Conservation (phyloP, 768 basidiomycete species). For the Lentinus tigrinus region DNA sequence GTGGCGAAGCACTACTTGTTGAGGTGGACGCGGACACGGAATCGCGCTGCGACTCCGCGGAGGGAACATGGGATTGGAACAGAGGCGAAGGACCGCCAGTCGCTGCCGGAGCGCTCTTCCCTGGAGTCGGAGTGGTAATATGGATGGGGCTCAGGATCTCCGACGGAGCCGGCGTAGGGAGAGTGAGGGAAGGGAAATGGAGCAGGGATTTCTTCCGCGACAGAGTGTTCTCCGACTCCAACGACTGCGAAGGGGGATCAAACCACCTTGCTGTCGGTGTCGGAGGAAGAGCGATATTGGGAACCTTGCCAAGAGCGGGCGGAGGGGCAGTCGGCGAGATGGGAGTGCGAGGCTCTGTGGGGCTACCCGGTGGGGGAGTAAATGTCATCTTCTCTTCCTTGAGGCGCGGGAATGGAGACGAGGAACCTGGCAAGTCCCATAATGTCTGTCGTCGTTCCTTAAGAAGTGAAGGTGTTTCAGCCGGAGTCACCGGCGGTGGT, state of each 20-base stretch:
- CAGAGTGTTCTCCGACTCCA: neutral
- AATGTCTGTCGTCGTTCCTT: slow-evolving; percentile 24
- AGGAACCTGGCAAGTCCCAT: slow-evolving; percentile 24
- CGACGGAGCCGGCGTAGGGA: neutral
- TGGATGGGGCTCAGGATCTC: slow-evolving; percentile 16
- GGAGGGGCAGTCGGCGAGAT: slow-evolving; percentile 20
- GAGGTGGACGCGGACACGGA: slow-evolving; percentile 17
- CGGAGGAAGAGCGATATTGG: slow-evolving; percentile 30
- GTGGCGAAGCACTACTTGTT: neutral
- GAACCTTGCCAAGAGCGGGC: slow-evolving; percentile 24
- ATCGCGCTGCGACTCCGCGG: neutral
- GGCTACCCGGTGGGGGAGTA: slow-evolving; percentile 4
- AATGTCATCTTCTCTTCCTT: slow-evolving; percentile 13
- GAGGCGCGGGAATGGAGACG: slow-evolving; percentile 17
- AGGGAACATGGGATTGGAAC: neutral
- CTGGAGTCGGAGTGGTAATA: slow-evolving; percentile 2
- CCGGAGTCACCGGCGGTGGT: neutral
- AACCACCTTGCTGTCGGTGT: slow-evolving; percentile 32
- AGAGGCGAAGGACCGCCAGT: slow-evolving; percentile 1
- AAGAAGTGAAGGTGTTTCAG: slow-evolving; percentile 10
- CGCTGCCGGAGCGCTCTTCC: neutral
- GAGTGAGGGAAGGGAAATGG: slow-evolving; percentile 22
- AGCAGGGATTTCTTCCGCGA: slow-evolving; percentile 24
- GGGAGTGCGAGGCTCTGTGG: slow-evolving; percentile 7
- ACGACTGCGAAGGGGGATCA: slow-evolving; percentile 14